Evolutionary conservation across 1,139 yeast genomes (phyloP), one percentile per base, ranked within the genome.

Genomic region (Magnusiomyces fungicola): DNA sequence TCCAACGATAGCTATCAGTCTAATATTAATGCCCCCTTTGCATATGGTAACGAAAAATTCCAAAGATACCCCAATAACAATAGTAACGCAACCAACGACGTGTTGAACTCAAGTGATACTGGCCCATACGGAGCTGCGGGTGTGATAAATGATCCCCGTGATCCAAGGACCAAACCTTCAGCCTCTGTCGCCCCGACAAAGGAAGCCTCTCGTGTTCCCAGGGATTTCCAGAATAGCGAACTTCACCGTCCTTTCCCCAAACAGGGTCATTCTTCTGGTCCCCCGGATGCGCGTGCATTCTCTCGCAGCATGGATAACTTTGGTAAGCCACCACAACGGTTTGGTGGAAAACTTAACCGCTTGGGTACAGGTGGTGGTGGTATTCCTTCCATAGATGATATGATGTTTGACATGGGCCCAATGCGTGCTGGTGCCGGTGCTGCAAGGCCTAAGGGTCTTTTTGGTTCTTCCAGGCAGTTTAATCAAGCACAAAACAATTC

Each of bases 351-450:
- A 3, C 10, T 3, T 34, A 14, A 12, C 4, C 42, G 18, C 36
- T 24, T 5, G 18, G 38, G 33, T 33, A 36, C 10, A 6, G 24
- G 34, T 18, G 44, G 48, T 4, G 37, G 25, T 14, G 14, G 33
- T n/a, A 27, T 50, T 24, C 53, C 51, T 33, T 43, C 48, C 16
- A 43, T 51, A 32, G 50, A 51, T 25, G 47, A 41, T 19, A 48
- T 51, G 50, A 48, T 51, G 50, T 34, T 51, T 47, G 54, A 49
- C n/a, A 47, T 48, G 33, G 54, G 54, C 12, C 54, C 52, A 3
- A 51, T 51, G 54, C 53, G 50, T 16, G 53, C 51, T 10, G 51
- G 51, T 2, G 45, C 44, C 18, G 47, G 51, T 9, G 30, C 46
- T 34, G 32, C 41, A 19, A 43, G 32, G 16, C 14, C 39, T 19